Base-by-base conservation (phyloP, 192 early-diverging fungal species). In the Pecoramyces ruminantium region DNA sequence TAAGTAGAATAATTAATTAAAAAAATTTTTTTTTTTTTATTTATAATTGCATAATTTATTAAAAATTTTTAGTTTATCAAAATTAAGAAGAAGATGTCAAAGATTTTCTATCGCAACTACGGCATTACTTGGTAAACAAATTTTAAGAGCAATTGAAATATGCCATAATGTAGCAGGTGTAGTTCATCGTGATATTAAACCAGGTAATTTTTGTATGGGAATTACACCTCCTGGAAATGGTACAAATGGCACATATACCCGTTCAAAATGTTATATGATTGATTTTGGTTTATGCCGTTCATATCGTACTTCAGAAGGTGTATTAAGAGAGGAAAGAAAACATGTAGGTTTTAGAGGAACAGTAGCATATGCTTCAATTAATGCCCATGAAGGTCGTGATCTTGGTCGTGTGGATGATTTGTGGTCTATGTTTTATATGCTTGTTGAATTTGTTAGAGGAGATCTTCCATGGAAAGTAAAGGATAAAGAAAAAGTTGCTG, bases 271-370 rank as follows among this genome's bases (percentile, higher is more conserved):
- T 77, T 87, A 87, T 77, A 77, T 90, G 79, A 88, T 90, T 81
- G 89, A 90, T 78, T 90, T 90, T 84, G 89, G 89, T 15, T 83
- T 90, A 16, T 81, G 88, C 17, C 78, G 89, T 58, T 39, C 84
- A 29, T 89, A 84, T 81, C 12, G 83, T 3, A 82, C 30, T 6
- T 40, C 81, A 1, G 34, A 67, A 30, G 87, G 87, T 3, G 40
- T 29, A 2, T 80, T 89, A 29, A 79, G 88, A 28, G 87, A 87
- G 67, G 80, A 87, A 30, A 86, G 88, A 17, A 27, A 79, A 16
- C 85, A 87, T 58, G 88, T 87, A 18, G 89, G 89, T 77, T 91
- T 91, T 81, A 82, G 88, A 29, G 89, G 89, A 28, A 91, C 89
- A 9, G 86, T 88, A 13, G 80, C 86, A 11, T 91, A 91, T 81